Base-by-base conservation (phyloP, 345 rosid genomes). In the Linum lewisii region DNA sequence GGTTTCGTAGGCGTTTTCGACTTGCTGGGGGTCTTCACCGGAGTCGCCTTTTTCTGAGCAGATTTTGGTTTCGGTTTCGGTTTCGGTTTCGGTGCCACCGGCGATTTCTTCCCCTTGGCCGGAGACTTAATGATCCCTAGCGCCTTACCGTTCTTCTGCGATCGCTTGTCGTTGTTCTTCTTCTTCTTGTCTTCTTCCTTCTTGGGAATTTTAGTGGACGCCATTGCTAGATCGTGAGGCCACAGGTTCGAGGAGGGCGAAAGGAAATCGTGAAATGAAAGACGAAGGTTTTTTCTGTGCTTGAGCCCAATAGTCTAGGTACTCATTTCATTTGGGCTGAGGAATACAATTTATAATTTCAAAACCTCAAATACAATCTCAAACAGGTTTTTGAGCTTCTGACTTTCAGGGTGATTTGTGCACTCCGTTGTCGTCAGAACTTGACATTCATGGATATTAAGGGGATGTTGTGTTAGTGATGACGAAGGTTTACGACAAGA, bases 191-290 rank as follows among this genome's bases (percentile, higher is more conserved):
- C 37, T 38, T 26, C 54, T 15, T 64, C 61, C 22, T 58, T 29
- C 3, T 42, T 18, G 20, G 64, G 51, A 58, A 25, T 62, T 44
- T 58, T 63, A 47, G n/a, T 53, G 57, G 68, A 64, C 9, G 68
- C 73, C 73, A 54, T 57, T 69, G 24, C 24, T 52, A 25, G 2
- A 25, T 26, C 3, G 4, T 22, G 51, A 22, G 36, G 13, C 10
- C 4, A 36, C 16, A 57, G 7, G 23, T 37, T 49, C 34, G 7
- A 52, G 51, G 10, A 1, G 6, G 16, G 21, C n/a, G n/a, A n/a
- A n/a, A 32, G 6, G 36, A 55, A 24, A 21, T 55, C n/a, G 54
- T 37, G 45, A 38, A 38, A 8, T 38, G 45, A 38, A 38, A 38
- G 32, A 26, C 32, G 45, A 38, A 15, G 6, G 45, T 8, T 8